Conservation (phyloP, 306 rosid species). For the Casuarina equisetifolia region DNA sequence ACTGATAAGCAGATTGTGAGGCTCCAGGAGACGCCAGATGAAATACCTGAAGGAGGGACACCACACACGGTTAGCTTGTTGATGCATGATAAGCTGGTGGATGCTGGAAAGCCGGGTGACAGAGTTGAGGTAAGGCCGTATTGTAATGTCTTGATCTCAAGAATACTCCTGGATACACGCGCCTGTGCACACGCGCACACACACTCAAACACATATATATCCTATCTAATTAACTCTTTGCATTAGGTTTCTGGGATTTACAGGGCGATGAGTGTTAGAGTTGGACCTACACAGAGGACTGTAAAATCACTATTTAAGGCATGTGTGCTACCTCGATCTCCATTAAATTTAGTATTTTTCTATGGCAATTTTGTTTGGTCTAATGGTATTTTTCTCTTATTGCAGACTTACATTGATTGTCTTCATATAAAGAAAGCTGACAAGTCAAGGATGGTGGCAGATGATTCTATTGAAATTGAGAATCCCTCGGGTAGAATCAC, state of each 20-base stretch:
- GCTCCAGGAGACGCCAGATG: constrained; percentile 98
- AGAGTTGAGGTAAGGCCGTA: constrained; percentile 78
- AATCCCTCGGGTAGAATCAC: constrained; percentile 33
- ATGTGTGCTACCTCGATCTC: constrained; percentile 11
- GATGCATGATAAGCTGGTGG: constrained; percentile 95
- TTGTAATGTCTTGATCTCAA: constrained; percentile 9
- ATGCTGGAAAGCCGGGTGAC: constrained; percentile 94
- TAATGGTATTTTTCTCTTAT: constrained; percentile 19
- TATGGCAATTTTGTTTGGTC: constrained; percentile 18
- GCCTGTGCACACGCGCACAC: too few relatives aligned
- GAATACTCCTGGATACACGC: neutral
- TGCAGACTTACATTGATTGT: constrained; percentile 93
- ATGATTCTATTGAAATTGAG: constrained; percentile 62
- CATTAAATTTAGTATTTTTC: constrained; percentile 12
- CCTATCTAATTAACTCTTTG: constrained; percentile 18
- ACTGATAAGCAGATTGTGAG: constrained; percentile 95
- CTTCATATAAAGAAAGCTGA: constrained; percentile 88
- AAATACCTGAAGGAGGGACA: constrained; percentile 98
- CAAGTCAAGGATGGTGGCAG: constrained; percentile 83
- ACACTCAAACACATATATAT: too few relatives aligned
- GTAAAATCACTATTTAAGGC: constrained; percentile 95
- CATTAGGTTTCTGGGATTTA: constrained; percentile 86
- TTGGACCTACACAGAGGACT: constrained; percentile 95
- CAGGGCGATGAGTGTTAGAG: constrained; percentile 93
- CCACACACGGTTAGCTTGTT: constrained; percentile 96